These are phyloP conservation scores for Lomentospora prolificans DNA, from an alignment of 2,329 filamentous ascomycete species.

Conservation along the genomic window DNA sequence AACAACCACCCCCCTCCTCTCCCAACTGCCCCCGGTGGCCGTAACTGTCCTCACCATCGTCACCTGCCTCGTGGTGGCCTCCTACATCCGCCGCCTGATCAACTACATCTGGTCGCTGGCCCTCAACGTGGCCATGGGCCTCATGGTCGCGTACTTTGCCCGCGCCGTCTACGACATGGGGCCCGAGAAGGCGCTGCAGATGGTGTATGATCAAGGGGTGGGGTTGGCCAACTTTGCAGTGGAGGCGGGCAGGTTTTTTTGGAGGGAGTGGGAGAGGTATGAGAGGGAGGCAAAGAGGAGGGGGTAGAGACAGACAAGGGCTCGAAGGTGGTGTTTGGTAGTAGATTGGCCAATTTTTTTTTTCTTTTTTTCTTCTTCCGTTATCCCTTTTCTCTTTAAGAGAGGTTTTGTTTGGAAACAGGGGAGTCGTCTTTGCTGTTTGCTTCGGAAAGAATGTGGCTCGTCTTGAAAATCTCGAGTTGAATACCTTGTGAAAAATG, in stretches of 20 bases:
- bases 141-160: conserved; percentile 40
- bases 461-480: too few relatives aligned
- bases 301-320: background rate
- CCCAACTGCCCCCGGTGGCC: conserved; percentile 29
- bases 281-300: conserved; percentile 32
- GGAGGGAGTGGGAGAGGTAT: conserved; percentile 47
- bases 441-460: too few relatives aligned
- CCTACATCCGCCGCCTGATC: conserved; percentile 59
- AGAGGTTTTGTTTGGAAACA: too few relatives aligned
- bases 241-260: conserved; percentile 44
- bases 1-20: conserved; percentile 11
- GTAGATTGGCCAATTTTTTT: background rate
- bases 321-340: too few relatives aligned
- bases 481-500: too few relatives aligned
- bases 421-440: too few relatives aligned
- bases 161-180: conserved; percentile 57
- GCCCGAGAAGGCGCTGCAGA: conserved; percentile 34
- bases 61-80: conserved; percentile 48
- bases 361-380: background rate
- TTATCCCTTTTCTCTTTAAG: too few relatives aligned
- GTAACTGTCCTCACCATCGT: conserved; percentile 39
- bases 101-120: conserved; percentile 67
- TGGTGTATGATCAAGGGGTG: background rate
- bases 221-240: conserved; percentile 34
- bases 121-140: conserved; percentile 56